phyloP scores from a whole-genome alignment of 2,329 filamentous ascomycete species.

The Eutypella sp. region DNA sequence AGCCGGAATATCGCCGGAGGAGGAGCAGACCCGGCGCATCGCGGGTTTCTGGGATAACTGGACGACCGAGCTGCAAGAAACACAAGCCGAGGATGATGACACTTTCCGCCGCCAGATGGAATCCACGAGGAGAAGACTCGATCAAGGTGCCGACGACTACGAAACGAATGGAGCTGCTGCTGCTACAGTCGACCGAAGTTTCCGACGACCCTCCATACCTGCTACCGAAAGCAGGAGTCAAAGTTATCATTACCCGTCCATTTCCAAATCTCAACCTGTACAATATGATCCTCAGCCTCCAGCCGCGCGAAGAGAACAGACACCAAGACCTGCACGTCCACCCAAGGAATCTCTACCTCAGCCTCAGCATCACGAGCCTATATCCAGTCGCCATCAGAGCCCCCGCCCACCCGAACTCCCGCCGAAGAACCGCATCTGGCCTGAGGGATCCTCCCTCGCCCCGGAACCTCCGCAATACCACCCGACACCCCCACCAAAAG shows the following conservation, averaged over 20 bases:
- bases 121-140: slow-evolving; percentile 42
- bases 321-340: slow-evolving; percentile 32
- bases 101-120: slow-evolving; percentile 50
- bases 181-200: background rate
- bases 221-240: slow-evolving; percentile 6
- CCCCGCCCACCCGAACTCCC: slow-evolving; percentile 25
- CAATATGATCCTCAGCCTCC: slow-evolving; percentile 33
- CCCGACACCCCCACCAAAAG: slow-evolving; percentile 28
- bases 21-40: slow-evolving; percentile 49
- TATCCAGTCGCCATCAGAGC: slow-evolving; percentile 3
- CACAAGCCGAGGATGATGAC: slow-evolving; percentile 33
- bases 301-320: slow-evolving; percentile 10
- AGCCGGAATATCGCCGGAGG: slow-evolving; percentile 51
- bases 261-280: slow-evolving; percentile 46
- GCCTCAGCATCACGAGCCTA: slow-evolving; percentile 3
- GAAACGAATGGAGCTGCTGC: slow-evolving; percentile 12
- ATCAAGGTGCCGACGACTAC: slow-evolving; percentile 21
- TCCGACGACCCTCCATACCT: background rate
- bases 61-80: slow-evolving; percentile 28
- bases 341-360: slow-evolving; percentile 28
- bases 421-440: slow-evolving; percentile 23
- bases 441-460: slow-evolving; percentile 21
- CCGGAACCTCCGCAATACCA: slow-evolving; percentile 14
- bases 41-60: slow-evolving; percentile 41
- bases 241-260: slow-evolving; percentile 53